Conservation (phyloP, 78 protist species). For the Dictyostelium purpureum region DNA sequence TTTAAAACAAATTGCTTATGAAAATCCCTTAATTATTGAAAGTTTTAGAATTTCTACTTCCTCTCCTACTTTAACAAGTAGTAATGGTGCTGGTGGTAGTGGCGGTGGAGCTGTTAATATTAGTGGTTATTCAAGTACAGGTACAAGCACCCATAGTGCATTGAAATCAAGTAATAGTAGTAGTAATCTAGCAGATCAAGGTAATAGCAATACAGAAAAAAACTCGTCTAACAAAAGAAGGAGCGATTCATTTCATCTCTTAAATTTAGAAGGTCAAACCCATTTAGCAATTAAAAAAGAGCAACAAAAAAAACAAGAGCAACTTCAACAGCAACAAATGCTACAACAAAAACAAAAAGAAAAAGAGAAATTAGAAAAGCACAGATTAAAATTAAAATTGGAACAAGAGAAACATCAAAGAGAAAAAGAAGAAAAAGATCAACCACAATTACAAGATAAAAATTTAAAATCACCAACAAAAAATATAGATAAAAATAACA, state of each 20-base stretch:
- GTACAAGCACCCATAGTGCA: neutral
- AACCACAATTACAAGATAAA: neutral
- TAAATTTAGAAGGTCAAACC: constrained; percentile 8
- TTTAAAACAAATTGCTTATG: constrained; percentile 19
- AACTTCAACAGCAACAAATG: neutral
- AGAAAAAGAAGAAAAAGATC: too few relatives aligned
- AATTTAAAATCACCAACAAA: neutral
- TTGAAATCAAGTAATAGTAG: neutral
- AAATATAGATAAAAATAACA: neutral
- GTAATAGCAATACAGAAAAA: neutral
- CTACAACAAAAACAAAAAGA: too few relatives aligned
- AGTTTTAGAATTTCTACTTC: constrained; percentile 32
- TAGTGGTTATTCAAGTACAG: neutral
- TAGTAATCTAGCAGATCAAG: neutral
- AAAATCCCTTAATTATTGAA: constrained; percentile 36
- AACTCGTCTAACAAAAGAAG: constrained; percentile 8
- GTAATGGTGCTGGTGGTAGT: neutral
- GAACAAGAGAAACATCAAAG: too few relatives aligned
- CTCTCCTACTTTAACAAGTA: constrained; percentile 9
- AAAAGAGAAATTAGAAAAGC: too few relatives aligned
- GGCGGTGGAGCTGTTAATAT: neutral
- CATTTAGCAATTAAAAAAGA: constrained; percentile 4
- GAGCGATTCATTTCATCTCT: constrained; percentile 42
- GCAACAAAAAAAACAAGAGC: constrained; percentile 1
- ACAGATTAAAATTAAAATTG: neutral